Percentiles rank a stretch among this genome's conserved stretches.
Evolutionary conservation across 2,329 filamentous ascomycete genomes (phyloP).

Genomic region (Verticillium alfalfae): DNA sequence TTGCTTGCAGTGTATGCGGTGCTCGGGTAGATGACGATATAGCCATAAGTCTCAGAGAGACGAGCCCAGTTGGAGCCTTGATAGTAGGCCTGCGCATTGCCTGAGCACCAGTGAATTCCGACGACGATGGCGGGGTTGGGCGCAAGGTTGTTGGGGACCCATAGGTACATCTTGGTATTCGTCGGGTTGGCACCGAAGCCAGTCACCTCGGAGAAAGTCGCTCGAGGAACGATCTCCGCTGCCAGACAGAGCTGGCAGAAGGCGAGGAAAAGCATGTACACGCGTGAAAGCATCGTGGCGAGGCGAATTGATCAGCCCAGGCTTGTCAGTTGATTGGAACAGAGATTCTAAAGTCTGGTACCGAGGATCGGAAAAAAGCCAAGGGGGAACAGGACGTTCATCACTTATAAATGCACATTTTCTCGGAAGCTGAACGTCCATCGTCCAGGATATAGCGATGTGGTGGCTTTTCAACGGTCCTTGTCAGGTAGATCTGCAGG

Average conservation of each 20-base stretch:
- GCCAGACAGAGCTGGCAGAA: neutral
- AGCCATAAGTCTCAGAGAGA: conserved; percentile 50
- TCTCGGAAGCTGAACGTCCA: neutral
- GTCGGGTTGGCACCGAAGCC: conserved; percentile 10
- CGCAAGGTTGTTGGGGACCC: conserved; percentile 26
- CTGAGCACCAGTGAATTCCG: conserved; percentile 51
- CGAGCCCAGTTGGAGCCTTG: conserved; percentile 43
- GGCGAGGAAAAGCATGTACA: neutral
- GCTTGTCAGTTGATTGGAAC: neutral
- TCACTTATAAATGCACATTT: neutral
- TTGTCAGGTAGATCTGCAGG: neutral
- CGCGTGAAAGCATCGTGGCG: neutral
- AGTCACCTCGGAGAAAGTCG: conserved; percentile 11
- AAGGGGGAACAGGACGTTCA: too few species aligned
- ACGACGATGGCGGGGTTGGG: conserved; percentile 45
- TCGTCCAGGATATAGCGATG: neutral
- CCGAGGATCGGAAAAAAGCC: too few species aligned
- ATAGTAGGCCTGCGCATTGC: conserved; percentile 47
- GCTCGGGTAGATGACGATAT: conserved; percentile 46
- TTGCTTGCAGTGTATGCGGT: conserved; percentile 25
- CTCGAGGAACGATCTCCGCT: conserved; percentile 10
- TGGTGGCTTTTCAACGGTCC: neutral
- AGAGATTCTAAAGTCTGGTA: neutral
- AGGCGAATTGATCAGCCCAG: neutral
- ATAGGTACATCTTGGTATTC: conserved; percentile 17